A percentile compares a stretch with the other conserved stretches of the same genome.
Evolutionary conservation across 2,329 filamentous ascomycete genomes (phyloP).

Genomic region (Alternaria arbusti): DNA sequence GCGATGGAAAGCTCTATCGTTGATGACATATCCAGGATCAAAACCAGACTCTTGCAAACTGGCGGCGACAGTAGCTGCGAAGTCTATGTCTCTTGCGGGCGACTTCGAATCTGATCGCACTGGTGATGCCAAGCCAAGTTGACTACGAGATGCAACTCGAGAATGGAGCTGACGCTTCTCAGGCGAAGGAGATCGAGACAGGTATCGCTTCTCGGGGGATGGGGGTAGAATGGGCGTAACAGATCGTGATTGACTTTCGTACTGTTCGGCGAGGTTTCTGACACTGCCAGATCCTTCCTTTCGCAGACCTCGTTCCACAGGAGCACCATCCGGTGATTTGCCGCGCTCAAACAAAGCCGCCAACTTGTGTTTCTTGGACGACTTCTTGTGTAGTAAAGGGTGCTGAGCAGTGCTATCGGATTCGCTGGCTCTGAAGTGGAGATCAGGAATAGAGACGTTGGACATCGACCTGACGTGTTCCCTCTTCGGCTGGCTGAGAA

Average conservation of each 20-base stretch:
- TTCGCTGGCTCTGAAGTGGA: not conserved
- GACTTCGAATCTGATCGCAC: slow-evolving; percentile 31
- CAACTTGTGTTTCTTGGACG: slow-evolving; percentile 47
- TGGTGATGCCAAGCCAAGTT: slow-evolving; percentile 26
- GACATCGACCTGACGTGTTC: slow-evolving; percentile 26
- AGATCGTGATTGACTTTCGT: slow-evolving; percentile 31
- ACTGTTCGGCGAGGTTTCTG: slow-evolving; percentile 30
- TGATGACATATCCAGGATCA: slow-evolving; percentile 53
- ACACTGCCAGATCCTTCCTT: slow-evolving; percentile 27
- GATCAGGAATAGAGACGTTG: not conserved
- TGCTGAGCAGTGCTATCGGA: not conserved
- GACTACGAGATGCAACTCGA: slow-evolving; percentile 22
- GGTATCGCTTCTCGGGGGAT: slow-evolving; percentile 15
- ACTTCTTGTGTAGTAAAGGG: slow-evolving; percentile 44
- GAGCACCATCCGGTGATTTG: slow-evolving; percentile 14
- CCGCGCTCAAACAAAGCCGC: slow-evolving; percentile 41
- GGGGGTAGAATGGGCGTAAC: slow-evolving; percentile 23
- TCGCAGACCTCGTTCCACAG: slow-evolving; percentile 16
- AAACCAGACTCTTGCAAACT: slow-evolving; percentile 56
- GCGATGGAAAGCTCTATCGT: slow-evolving; percentile 48
- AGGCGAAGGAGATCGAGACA: slow-evolving; percentile 23
- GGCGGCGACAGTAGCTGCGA: slow-evolving; percentile 56
- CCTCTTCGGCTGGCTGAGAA: slow-evolving; percentile 23
- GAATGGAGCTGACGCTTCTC: slow-evolving; percentile 18
- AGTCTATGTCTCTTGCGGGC: slow-evolving; percentile 52